phyloP scores from a whole-genome alignment of 805 yeast species.

The Starmerella riodocensis region DNA sequence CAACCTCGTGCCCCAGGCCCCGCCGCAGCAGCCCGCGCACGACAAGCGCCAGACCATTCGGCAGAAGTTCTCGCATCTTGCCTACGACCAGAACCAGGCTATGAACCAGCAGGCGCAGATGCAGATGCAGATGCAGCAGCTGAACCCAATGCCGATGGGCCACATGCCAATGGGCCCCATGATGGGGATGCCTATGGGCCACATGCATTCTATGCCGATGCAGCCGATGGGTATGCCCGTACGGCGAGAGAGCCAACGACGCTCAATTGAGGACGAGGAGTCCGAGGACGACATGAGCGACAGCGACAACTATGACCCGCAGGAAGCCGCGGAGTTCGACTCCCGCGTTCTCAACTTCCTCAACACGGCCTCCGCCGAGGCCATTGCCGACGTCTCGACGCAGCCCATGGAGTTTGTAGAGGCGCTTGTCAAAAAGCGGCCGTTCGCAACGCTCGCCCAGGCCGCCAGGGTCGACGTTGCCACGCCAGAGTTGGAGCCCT shows the following conservation, averaged over 20 bases:
- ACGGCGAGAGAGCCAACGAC: neutral
- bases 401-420: conserved; percentile 56
- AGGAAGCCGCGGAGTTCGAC: conserved; percentile 36
- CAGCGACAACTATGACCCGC: conserved; percentile 26
- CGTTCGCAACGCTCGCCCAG: conserved; percentile 46
- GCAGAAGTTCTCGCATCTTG: conserved; percentile 26
- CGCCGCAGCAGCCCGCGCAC: conserved; percentile 9
- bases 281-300: conserved; percentile 29
- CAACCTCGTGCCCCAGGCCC: conserved; percentile 18
- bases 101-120: neutral
- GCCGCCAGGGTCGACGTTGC: conserved; percentile 47
- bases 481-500: conserved; percentile 18
- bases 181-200: neutral
- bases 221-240: neutral
- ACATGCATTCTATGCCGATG: conserved; percentile 2
- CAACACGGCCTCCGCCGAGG: conserved; percentile 62
- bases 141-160: conserved; percentile 5
- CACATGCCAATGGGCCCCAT: conserved; percentile 1
- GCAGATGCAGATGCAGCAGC: neutral
- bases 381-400: conserved; percentile 67
- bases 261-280: conserved; percentile 30
- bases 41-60: conserved; percentile 28
- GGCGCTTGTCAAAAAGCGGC: conserved; percentile 51
- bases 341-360: conserved; percentile 59
- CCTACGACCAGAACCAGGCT: conserved; percentile 6